phyloP scores from a whole-genome alignment of 148 eudicot species.

The Simmondsia chinensis region DNA sequence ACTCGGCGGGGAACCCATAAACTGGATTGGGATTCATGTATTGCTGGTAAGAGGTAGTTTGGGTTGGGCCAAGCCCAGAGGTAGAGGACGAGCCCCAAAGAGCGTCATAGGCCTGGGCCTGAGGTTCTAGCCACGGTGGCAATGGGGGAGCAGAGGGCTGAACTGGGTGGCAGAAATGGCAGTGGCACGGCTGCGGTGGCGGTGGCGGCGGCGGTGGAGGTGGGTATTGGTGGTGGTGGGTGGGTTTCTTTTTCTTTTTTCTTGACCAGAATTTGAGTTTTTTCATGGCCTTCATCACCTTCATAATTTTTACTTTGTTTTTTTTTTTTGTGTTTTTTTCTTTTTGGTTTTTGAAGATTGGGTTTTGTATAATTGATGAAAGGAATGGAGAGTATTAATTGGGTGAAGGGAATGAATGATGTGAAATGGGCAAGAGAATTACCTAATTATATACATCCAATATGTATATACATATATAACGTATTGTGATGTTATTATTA shows the following conservation, averaged over 20 bases:
- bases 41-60: conserved; percentile 24
- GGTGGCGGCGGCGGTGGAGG: conserved; percentile 10
- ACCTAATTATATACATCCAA: no score
- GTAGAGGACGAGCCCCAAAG: not conserved
- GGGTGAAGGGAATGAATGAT: no score
- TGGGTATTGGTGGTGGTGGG: conserved; percentile 12
- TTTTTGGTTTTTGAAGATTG: not conserved
- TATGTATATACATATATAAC: no score
- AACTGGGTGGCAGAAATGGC: conserved; percentile 11
- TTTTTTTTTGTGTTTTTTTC: no score
- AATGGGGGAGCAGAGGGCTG: conserved; percentile 47
- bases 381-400: no score
- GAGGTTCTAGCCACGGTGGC: conserved; percentile 28
- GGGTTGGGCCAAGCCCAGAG: conserved; percentile 5
- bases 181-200: conserved; percentile 1
- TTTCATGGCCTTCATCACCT: conserved; percentile 29
- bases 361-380: no score
- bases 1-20: conserved; percentile 11
- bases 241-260: conserved; percentile 28
- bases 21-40: conserved; percentile 16
- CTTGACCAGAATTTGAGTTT: conserved; percentile 50
- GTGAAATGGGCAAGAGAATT: no score
- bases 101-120: conserved; percentile 7
- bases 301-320: conserved; percentile 13
- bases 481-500: no score